Base-by-base conservation (phyloP, 139 green algal species). In the Tetradesmus lagerheimii region DNA sequence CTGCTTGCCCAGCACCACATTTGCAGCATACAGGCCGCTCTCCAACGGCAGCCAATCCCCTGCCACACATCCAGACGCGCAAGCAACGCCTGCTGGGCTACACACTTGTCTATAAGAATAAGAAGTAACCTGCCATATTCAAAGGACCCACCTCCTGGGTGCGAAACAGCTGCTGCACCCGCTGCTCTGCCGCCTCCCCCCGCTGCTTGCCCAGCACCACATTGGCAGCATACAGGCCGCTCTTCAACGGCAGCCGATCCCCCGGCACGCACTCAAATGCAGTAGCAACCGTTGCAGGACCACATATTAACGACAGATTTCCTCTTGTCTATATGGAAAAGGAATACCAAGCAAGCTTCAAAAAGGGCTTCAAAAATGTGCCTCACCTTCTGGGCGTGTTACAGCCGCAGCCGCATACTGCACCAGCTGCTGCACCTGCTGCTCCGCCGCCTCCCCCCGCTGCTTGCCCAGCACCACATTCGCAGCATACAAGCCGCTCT, bases 1-100 rank as follows among this genome's bases (percentile, higher is more conserved):
- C 34, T 74, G 64, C 23, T 53, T 31, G 6, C 64, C 89, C 66
- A 95, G 89, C 41, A 95, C 88, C 66, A 96, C 90, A 83, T 97
- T 97, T 23, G 94, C 79, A 0, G 93, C 93, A 64, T 96, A 97
- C 41, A 97, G 81, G 6, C 80, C 85, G 47, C 90, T 93, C 90
- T 97, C 95, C 29, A 95, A 80, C 50, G 83, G 67, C 62, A 92
- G 38, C 90, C 90, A 92, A 25, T 71, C 53, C 2, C 71, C 75
- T 38, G 57, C 20, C 37, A 34, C 37, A 66, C 16, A 5, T 18
- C 85, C 67, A 1, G 38, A 53, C 15, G 31, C 67, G 29, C 43
- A 29, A 2, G 20, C 67, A 47, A 62, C 37, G 71, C 45, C 86
- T 41, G 77, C 8, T 29, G 31, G 39, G 57, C 62, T 29, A 4